phyloP scores from a whole-genome alignment of 768 basidiomycete species.

The Agrocybe praecox region DNA sequence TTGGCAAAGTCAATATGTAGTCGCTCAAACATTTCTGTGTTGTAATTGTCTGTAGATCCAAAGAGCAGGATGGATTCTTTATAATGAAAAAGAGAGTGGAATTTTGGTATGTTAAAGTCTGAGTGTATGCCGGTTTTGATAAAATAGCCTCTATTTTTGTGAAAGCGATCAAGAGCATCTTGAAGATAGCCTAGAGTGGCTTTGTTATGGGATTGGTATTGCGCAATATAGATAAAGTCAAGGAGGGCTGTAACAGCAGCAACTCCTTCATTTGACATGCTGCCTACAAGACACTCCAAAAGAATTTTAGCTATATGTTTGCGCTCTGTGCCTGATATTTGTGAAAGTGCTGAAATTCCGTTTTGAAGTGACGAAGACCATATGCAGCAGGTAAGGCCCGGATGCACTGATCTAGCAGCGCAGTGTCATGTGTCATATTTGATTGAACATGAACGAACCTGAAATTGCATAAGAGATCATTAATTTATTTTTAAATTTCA shows the following conservation, averaged over 20 bases:
- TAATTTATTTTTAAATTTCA: too few relatives aligned
- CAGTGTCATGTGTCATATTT: too few relatives aligned
- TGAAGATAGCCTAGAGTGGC: constrained; percentile 13
- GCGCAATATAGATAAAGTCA: constrained; percentile 33
- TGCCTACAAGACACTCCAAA: constrained; percentile 25
- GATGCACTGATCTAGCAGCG: too few relatives aligned
- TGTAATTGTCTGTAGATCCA: constrained; percentile 32
- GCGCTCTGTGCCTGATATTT: constrained; percentile 39
- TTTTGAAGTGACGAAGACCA: constrained; percentile 37
- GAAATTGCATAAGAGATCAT: too few relatives aligned
- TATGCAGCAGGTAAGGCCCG: constrained; percentile 28
- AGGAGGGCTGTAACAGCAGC: constrained; percentile 21
- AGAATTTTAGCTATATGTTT: constrained; percentile 34
- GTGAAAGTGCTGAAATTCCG: constrained; percentile 38
- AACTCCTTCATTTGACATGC: constrained; percentile 6
- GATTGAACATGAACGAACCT: too few relatives aligned
- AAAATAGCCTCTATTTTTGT: constrained; percentile 12
- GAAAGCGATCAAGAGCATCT: constrained; percentile 9
- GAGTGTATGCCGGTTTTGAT: too few relatives aligned
- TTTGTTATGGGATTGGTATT: constrained; percentile 26
- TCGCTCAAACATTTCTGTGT: constrained; percentile 40
- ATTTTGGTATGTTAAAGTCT: constrained; percentile 32
- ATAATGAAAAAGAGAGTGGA: constrained; percentile 21
- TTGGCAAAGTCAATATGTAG: constrained; percentile 44
- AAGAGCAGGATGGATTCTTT: constrained; percentile 22